Evolutionary conservation across 495 filamentous ascomycete genomes (phyloP).

Genomic region (Xylaria flabelliformis): DNA sequence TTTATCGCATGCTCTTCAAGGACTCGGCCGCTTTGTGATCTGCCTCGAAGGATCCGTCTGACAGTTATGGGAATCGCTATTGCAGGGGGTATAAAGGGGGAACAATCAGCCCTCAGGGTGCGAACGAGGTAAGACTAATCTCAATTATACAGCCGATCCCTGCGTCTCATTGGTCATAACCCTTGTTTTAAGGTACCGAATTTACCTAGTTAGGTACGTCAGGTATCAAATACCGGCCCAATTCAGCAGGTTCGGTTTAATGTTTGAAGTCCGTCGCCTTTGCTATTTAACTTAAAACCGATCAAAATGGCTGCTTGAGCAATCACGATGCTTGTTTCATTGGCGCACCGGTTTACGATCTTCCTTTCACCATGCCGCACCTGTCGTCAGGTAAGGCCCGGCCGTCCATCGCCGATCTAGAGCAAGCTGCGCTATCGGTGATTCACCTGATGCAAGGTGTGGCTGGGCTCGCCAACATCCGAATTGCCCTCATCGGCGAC

Average conservation of each 20-base stretch:
- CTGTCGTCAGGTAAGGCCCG: constrained; percentile 21
- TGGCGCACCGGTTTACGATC: constrained; percentile 15
- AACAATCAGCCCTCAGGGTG: constrained; percentile 11
- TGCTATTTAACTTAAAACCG: constrained; percentile 21
- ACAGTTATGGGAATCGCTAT: constrained; percentile 15
- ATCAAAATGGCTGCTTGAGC: constrained; percentile 14
- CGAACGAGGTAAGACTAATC: constrained; percentile 26
- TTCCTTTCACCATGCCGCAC: constrained; percentile 24
- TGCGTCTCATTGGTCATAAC: constrained; percentile 23
- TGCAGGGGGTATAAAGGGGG: constrained; percentile 25
- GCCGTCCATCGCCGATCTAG: constrained; percentile 27
- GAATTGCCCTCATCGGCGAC: constrained; percentile 25
- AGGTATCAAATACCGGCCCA: constrained; percentile 28
- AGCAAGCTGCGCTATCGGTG: constrained; percentile 24
- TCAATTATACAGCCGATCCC: constrained; percentile 21
- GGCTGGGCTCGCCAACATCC: constrained; percentile 20
- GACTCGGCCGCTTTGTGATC: constrained; percentile 19
- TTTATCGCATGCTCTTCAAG: constrained; percentile 7
- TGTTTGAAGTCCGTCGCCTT: neutral
- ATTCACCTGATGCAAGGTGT: constrained; percentile 25
- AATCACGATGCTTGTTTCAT: constrained; percentile 11
- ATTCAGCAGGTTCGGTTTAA: constrained; percentile 9
- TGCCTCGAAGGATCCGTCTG: constrained; percentile 24
- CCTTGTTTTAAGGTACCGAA: constrained; percentile 22
- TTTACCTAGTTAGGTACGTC: constrained; percentile 28